phyloP scores from a whole-genome alignment of 2,329 filamentous ascomycete genomes.

The Nemania sp. region DNA sequence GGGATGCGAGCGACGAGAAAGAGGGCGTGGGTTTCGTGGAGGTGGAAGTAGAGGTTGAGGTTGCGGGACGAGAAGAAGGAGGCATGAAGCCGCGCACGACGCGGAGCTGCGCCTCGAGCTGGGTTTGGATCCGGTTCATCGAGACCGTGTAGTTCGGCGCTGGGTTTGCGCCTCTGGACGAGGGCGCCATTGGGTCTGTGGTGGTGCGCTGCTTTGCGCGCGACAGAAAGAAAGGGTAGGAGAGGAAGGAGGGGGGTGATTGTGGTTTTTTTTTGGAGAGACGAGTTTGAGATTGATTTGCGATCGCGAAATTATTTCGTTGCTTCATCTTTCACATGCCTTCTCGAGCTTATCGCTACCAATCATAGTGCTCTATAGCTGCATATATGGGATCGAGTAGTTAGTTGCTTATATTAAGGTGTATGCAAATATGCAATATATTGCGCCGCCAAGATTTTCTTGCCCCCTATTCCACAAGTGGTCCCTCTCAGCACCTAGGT shows the following conservation, averaged over 20 bases:
- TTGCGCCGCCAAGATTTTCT: too few relatives aligned
- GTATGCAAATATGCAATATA: too few relatives aligned
- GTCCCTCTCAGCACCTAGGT: too few relatives aligned
- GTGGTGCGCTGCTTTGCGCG: neutral
- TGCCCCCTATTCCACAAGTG: too few relatives aligned
- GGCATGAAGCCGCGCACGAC: constrained; percentile 27
- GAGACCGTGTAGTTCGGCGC: constrained; percentile 38
- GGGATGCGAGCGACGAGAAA: constrained; percentile 28
- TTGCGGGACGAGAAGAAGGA: neutral
- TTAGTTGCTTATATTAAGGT: too few relatives aligned
- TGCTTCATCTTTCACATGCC: constrained; percentile 16
- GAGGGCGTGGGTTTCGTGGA: constrained; percentile 14
- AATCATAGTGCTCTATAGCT: too few relatives aligned
- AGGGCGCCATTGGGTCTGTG: constrained; percentile 31
- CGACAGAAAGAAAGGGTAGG: too few relatives aligned
- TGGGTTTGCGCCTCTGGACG: constrained; percentile 37
- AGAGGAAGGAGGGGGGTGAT: too few relatives aligned
- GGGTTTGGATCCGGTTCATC: constrained; percentile 40
- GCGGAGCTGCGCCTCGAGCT: constrained; percentile 32
- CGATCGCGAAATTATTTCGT: constrained; percentile 12
- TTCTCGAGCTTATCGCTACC: too few relatives aligned
- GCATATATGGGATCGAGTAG: too few relatives aligned
- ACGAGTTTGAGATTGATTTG: too few relatives aligned
- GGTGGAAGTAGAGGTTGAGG: neutral
- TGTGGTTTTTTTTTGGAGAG: too few relatives aligned